Percentiles rank a stretch among this genome's conserved stretches.
phyloP scores from a whole-genome alignment of 2,329 filamentous ascomycete species.

The Calonectria montana region DNA sequence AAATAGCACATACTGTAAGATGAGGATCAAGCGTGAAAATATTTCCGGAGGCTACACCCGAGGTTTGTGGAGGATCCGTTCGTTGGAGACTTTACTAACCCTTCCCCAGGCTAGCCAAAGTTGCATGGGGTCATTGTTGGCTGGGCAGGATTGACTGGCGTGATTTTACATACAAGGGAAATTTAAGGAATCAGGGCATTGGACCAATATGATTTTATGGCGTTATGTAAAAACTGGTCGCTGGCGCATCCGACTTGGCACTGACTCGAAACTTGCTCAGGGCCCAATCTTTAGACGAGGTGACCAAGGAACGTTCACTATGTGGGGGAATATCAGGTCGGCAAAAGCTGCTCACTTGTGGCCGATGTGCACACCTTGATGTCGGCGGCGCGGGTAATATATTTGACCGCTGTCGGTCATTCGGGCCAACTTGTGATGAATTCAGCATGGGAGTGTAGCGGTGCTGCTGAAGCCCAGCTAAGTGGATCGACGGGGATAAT shows the following conservation, averaged over 20 bases:
- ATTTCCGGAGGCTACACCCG: background rate
- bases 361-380: background rate
- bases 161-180: background rate
- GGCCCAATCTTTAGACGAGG: background rate
- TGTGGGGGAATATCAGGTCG: background rate
- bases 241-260: background rate
- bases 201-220: background rate
- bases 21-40: too few species aligned
- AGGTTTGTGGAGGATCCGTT: background rate
- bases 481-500: conserved; percentile 22
- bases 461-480: background rate
- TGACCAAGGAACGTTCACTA: background rate
- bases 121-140: background rate
- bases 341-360: background rate
- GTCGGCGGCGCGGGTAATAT: conserved; percentile 10
- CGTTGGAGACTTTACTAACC: background rate
- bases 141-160: background rate
- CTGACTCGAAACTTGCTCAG: background rate
- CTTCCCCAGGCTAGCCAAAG: background rate
- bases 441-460: background rate
- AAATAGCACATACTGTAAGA: background rate
- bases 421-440: background rate
- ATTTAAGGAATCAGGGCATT: background rate
- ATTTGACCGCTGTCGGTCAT: conserved; percentile 11
- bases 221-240: background rate